These are phyloP conservation scores for Aspergillus thermomutatus DNA, from an alignment of 2,329 filamentous ascomycete genomes.

Conservation along the genomic window DNA sequence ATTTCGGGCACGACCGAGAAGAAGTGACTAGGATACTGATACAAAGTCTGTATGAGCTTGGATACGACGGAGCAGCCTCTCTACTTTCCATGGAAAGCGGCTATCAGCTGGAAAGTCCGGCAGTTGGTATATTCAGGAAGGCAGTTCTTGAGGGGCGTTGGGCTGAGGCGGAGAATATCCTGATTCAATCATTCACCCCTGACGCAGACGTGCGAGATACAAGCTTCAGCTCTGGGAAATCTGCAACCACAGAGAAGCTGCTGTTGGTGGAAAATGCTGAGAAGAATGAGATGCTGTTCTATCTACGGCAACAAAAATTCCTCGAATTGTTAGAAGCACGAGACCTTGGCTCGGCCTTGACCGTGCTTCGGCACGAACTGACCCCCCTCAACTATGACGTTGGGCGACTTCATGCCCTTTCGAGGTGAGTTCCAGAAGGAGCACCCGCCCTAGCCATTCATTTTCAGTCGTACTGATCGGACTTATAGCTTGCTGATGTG, in stretches of 20 bases:
- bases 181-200: conserved; percentile 54
- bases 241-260: conserved; percentile 53
- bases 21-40: conserved; percentile 91
- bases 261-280: conserved; percentile 74
- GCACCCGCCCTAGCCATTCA: background rate
- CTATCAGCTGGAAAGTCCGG: conserved; percentile 78
- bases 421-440: conserved; percentile 51
- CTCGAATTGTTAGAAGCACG: conserved; percentile 79
- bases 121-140: conserved; percentile 78
- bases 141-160: conserved; percentile 79
- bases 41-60: conserved; percentile 84
- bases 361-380: conserved; percentile 81
- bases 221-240: conserved; percentile 25
- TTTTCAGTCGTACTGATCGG: background rate
- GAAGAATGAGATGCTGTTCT: conserved; percentile 76
- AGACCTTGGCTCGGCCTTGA: conserved; percentile 70
- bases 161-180: conserved; percentile 76
- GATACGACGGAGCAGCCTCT: conserved; percentile 74
- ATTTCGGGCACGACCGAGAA: conserved; percentile 84
- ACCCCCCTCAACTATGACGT: conserved; percentile 81
- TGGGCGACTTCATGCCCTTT: conserved; percentile 73
- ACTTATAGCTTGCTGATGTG: conserved; percentile 80
- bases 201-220: conserved; percentile 46
- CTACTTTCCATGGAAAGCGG: conserved; percentile 78
- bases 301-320: conserved; percentile 90